Conservation (phyloP, 257 asterid genomes). For the Solanum habrochaites region DNA sequence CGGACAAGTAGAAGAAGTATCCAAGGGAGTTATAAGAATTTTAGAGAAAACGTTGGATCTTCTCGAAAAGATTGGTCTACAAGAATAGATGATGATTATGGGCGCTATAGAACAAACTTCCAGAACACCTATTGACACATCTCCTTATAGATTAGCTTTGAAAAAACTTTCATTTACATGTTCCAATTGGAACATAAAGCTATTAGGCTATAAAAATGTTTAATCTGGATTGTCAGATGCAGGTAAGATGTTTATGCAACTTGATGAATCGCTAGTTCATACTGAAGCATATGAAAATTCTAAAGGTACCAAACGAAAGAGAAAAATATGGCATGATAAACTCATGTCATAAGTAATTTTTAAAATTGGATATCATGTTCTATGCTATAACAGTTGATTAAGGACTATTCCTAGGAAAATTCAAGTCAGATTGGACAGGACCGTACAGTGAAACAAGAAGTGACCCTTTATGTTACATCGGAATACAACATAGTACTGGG, state of each 20-base stretch:
- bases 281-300: neutral
- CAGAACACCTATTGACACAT: neutral
- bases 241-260: neutral
- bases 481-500: neutral
- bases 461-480: neutral
- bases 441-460: neutral
- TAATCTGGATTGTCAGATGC: neutral
- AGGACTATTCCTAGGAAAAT: too few species aligned
- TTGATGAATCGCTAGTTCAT: neutral
- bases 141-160: neutral
- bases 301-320: neutral
- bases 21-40: too few species aligned
- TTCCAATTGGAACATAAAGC: neutral
- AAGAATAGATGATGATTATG: neutral
- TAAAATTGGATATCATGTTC: neutral
- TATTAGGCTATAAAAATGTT: neutral
- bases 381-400: too few species aligned
- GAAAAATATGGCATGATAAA: neutral
- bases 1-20: too few species aligned
- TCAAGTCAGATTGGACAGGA: neutral
- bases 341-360: neutral
- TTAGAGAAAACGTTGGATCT: neutral
- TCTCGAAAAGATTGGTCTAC: neutral
- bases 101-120: neutral
- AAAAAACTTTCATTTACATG: neutral